Percentiles rank a stretch among this genome's conserved stretches.
phyloP scores from a whole-genome alignment of 148 eudicot genomes.

The Dianthus caryophyllus region DNA sequence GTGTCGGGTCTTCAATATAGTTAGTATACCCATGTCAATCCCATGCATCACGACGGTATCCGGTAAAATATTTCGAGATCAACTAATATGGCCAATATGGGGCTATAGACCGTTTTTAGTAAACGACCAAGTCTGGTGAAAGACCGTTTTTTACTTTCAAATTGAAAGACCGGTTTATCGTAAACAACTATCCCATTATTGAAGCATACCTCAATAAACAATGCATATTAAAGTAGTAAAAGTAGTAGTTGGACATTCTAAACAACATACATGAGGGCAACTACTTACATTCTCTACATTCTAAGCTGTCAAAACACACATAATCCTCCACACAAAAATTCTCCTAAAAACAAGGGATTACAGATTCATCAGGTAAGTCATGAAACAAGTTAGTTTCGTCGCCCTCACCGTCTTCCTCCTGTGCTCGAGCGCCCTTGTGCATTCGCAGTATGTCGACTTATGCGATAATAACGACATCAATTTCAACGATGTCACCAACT shows the following conservation, averaged over 20 bases:
- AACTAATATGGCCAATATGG: not conserved
- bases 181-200: constrained; percentile 20
- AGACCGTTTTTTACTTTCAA: too few species aligned
- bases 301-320: constrained; percentile 18
- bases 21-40: not conserved
- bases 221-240: constrained; percentile 9
- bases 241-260: constrained; percentile 11
- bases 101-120: too few species aligned
- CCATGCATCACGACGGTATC: not conserved
- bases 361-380: not conserved
- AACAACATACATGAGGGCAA: constrained; percentile 24
- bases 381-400: constrained; percentile 29
- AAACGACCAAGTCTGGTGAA: too few species aligned
- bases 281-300: constrained; percentile 21
- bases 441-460: constrained; percentile 54
- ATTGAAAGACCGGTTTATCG: constrained; percentile 5
- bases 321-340: not conserved
- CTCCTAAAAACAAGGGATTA: constrained; percentile 14
- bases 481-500: constrained; percentile 29
- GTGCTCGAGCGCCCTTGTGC: constrained; percentile 19
- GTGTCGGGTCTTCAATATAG: not conserved
- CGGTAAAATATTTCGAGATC: not conserved
- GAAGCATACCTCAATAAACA: not conserved
- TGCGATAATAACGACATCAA: constrained; percentile 32
- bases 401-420: constrained; percentile 32